Evolutionary conservation across 805 yeast genomes (phyloP), one percentile per base, ranked within the genome.

Genomic region (Yamadazyma ubonensis): DNA sequence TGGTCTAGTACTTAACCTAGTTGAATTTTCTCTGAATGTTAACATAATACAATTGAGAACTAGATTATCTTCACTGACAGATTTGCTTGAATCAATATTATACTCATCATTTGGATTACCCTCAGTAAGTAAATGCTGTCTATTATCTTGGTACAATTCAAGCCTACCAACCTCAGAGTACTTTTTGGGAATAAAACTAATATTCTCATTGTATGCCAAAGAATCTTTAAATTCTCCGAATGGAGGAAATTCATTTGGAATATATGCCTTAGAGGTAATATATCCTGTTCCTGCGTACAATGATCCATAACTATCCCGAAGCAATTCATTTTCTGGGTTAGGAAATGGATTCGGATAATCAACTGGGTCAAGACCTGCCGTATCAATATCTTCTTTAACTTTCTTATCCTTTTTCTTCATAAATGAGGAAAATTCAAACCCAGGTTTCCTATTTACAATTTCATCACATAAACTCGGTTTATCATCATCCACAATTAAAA

Each of bases 381-480:
- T 21, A 29, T 47, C 44, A 18, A 18, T 16, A 12, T 21, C 23
- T 21, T 35, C 33, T 12, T 23, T 25, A 7, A 7, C 14, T 4
- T 19, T 26, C 16, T 27, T 36, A 16, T 34, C 33, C 31, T 36
- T 39, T 28, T 38, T 48, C 20, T 41, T 48, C 2, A 44, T 34
- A 4, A 48, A 17, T 10, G 44, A 41, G 9, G 42, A 17, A 4
- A 47, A 6, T 27, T 54, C 63, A 36, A 53, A 51, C 8, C 56
- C 58, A 11, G 57, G 52, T 33, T 53, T 54, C 33, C 53, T 61
- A 34, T 68, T 62, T 19, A 64, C 46, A 3, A 68, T 29, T 17
- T 54, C 33, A 46, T 69, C 74, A 44, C 65, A 57, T 27, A 68
- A 52, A 6, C 68, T 57, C 1, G 70, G 65, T 42, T 57, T 60